Evolutionary conservation across 2,329 filamentous ascomycete species (phyloP).

Genomic region (Calonectria leucothoes): DNA sequence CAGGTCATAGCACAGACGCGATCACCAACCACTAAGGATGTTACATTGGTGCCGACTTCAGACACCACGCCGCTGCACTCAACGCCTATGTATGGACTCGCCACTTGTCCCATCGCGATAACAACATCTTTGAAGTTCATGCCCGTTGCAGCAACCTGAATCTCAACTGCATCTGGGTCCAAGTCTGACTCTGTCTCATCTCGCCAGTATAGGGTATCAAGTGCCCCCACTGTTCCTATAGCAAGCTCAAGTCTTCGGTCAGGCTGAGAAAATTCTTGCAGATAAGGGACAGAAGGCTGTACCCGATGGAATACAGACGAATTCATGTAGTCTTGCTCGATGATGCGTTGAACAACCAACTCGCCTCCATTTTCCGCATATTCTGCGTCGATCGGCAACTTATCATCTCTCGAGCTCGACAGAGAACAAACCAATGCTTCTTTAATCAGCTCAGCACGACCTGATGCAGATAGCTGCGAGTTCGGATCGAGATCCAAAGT

Average conservation of each 20-base stretch:
- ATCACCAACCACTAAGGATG: conserved; percentile 18
- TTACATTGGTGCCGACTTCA: conserved; percentile 48
- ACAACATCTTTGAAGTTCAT: conserved; percentile 61
- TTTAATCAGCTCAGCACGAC: conserved; percentile 47
- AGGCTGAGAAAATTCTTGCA: conserved; percentile 51
- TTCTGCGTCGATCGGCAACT: conserved; percentile 39
- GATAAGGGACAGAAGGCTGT: conserved; percentile 39
- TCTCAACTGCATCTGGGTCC: conserved; percentile 52
- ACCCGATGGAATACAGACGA: conserved; percentile 39
- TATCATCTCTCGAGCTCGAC: conserved; percentile 15
- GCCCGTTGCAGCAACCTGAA: conserved; percentile 55
- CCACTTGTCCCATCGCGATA: conserved; percentile 53
- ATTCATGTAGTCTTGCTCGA: conserved; percentile 40
- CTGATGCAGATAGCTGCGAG: conserved; percentile 42
- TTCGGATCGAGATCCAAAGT: conserved; percentile 58
- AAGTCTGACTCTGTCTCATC: conserved; percentile 45
- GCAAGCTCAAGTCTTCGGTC: conserved; percentile 50
- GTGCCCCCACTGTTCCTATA: conserved; percentile 51
- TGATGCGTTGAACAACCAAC: conserved; percentile 43
- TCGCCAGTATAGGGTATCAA: conserved; percentile 55
- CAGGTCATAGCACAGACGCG: conserved; percentile 25
- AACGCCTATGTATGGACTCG: conserved; percentile 49
- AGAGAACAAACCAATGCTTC: conserved; percentile 36
- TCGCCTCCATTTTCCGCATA: conserved; percentile 43
- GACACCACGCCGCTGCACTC: conserved; percentile 55